Evolutionary conservation across 2,329 filamentous ascomycete genomes (phyloP).

Genomic region (Aurifilum marmelostoma): DNA sequence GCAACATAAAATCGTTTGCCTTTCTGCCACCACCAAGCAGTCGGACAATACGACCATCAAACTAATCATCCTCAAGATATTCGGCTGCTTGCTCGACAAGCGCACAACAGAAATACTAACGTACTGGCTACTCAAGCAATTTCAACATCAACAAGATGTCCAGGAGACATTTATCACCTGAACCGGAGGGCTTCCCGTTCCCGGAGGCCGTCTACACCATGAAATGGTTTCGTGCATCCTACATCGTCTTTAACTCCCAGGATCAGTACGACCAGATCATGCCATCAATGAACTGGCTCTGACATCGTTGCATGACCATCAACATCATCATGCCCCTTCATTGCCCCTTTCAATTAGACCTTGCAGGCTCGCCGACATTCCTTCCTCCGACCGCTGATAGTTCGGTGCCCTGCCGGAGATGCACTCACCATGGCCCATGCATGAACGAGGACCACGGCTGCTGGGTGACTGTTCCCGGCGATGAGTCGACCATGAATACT

Average conservation of each 20-base stretch:
- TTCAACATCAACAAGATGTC: neutral
- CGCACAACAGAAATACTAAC: neutral
- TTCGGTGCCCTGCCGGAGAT: neutral
- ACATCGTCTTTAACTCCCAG: neutral
- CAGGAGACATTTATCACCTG: neutral
- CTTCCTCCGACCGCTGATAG: neutral
- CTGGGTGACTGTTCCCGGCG: neutral
- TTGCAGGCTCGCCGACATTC: neutral
- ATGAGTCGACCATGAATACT: neutral
- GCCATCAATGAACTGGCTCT: neutral
- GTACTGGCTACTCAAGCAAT: neutral
- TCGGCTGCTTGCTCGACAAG: neutral
- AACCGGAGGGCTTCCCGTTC: neutral
- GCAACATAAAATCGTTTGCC: neutral
- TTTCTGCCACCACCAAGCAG: neutral
- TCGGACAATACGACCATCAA: neutral
- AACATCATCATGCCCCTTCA: neutral
- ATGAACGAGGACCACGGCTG: neutral
- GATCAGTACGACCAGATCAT: neutral
- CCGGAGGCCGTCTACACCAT: slow-evolving; percentile 1
- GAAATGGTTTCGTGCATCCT: neutral
- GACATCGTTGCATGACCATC: neutral
- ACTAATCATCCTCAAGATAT: neutral
- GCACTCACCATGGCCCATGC: neutral
- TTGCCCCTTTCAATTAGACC: neutral